Conservation (phyloP, 2,329 filamentous ascomycete species). For the Aureobasidium sp. region DNA sequence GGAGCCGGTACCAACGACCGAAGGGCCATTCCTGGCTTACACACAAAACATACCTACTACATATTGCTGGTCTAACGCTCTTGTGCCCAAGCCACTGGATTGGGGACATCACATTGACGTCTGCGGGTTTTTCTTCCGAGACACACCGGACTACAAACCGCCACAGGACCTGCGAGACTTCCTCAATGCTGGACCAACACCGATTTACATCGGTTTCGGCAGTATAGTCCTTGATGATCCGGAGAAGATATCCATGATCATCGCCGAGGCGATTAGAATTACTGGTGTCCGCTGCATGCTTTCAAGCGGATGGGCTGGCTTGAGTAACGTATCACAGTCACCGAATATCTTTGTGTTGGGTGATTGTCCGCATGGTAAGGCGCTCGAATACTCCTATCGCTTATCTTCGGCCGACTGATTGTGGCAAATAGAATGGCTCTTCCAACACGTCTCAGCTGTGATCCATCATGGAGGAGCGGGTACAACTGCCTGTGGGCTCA, state of each 20-base stretch:
- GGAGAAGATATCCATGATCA: slow-evolving; percentile 72
- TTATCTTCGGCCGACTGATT: no score
- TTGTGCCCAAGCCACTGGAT: slow-evolving; percentile 83
- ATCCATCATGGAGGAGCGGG: slow-evolving; percentile 68
- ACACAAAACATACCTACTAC: slow-evolving; percentile 85
- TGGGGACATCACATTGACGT: slow-evolving; percentile 79
- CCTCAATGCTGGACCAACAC: slow-evolving; percentile 72
- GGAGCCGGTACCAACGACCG: slow-evolving; percentile 80
- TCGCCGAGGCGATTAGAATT: no score
- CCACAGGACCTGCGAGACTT: background rate
- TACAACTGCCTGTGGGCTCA: slow-evolving; percentile 64
- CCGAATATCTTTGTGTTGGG: slow-evolving; percentile 31
- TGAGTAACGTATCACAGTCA: no score
- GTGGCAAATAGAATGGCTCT: slow-evolving; percentile 69
- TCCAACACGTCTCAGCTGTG: slow-evolving; percentile 59
- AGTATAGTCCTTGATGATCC: slow-evolving; percentile 86
- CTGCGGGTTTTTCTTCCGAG: slow-evolving; percentile 80
- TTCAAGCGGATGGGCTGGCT: slow-evolving; percentile 60
- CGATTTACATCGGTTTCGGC: slow-evolving; percentile 86
- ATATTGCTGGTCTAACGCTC: slow-evolving; percentile 89
- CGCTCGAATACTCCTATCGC: no score
- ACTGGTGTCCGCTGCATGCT: no score
- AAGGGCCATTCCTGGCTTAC: slow-evolving; percentile 82
- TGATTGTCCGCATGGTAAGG: no score
- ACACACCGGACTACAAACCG: slow-evolving; percentile 65